These are phyloP conservation scores for Nothophoma quercina DNA, from an alignment of 2,329 filamentous ascomycete species.

Conservation along the genomic window DNA sequence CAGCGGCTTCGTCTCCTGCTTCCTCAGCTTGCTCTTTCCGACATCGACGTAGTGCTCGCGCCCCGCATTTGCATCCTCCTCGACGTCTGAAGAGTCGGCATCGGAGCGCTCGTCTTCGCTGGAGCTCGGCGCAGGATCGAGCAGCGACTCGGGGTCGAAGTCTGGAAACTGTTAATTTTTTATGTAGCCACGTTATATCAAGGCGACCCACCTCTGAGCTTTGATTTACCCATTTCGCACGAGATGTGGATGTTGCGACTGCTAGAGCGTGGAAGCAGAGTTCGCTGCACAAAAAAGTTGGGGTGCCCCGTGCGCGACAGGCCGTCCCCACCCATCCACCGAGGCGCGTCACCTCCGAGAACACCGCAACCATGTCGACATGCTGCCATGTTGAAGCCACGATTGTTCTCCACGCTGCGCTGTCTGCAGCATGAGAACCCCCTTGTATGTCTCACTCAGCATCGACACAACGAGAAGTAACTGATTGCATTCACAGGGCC, in stretches of 20 bases:
- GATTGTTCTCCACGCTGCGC: conserved; percentile 62
- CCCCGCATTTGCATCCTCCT: conserved; percentile 62
- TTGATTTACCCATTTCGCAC: conserved; percentile 41
- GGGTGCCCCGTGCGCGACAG: conserved; percentile 15
- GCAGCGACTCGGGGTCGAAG: conserved; percentile 77
- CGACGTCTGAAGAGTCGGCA: conserved; percentile 52
- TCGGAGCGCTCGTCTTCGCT: conserved; percentile 64
- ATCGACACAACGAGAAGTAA: too few relatives aligned
- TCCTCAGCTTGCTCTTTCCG: conserved; percentile 84
- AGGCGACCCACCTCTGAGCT: conserved; percentile 35
- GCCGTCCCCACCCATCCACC: conserved; percentile 15
- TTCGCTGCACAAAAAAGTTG: conserved; percentile 44
- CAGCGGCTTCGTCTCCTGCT: conserved; percentile 71
- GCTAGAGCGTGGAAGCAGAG: conserved; percentile 20
- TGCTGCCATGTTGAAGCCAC: conserved; percentile 50
- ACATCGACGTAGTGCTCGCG: conserved; percentile 89
- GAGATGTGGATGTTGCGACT: conserved; percentile 2
- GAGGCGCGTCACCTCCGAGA: conserved; percentile 33
- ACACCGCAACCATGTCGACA: conserved; percentile 29
- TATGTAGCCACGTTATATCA: rapidly evolving
- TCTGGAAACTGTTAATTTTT: conserved; percentile 59
- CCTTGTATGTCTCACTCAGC: conserved; percentile 73
- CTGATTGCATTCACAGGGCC: conserved; percentile 66
- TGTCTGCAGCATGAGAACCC: conserved; percentile 82
- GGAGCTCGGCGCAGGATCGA: conserved; percentile 63